phyloP scores from a whole-genome alignment of 345 rosid genomes.

The Eucalyptus marginata region DNA sequence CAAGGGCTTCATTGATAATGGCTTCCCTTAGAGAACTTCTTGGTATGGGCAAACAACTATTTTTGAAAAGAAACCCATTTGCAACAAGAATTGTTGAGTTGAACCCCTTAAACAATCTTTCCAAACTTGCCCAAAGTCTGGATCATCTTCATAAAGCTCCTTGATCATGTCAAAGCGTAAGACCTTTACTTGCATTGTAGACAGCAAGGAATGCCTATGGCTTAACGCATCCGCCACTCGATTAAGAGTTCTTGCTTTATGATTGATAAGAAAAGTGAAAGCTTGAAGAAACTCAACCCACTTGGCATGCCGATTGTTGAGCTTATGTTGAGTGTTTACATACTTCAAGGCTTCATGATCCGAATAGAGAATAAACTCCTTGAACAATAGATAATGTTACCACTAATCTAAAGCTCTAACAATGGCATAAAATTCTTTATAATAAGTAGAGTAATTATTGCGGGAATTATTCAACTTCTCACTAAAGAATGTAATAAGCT shows the following conservation, averaged over 20 bases:
- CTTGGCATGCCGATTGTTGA: not conserved
- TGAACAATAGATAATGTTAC: not conserved
- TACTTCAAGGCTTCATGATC: not conserved
- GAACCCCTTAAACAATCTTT: not conserved
- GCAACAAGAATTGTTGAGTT: not conserved
- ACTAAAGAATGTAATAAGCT: too few relatives aligned
- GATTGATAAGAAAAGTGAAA: not conserved
- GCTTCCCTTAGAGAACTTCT: not conserved
- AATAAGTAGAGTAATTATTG: too few relatives aligned
- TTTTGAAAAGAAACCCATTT: not conserved
- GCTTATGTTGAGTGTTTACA: not conserved
- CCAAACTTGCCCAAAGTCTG: not conserved
- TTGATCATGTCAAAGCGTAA: not conserved
- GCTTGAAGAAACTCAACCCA: not conserved
- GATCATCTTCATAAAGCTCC: not conserved
- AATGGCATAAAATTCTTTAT: too few relatives aligned
- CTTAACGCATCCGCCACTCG: fast-evolving
- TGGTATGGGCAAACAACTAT: not conserved
- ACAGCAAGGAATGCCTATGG: not conserved
- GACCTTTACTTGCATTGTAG: not conserved
- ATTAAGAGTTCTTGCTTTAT: too few relatives aligned
- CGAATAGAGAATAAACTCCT: not conserved
- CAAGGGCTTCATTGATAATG: not conserved
- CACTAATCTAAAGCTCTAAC: too few relatives aligned
- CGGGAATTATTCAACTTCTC: too few relatives aligned